A percentile compares a stretch with the other conserved stretches of the same genome.
Conservation (phyloP, 352 stramenopile genomes). For the Phytophthora cactorum region DNA sequence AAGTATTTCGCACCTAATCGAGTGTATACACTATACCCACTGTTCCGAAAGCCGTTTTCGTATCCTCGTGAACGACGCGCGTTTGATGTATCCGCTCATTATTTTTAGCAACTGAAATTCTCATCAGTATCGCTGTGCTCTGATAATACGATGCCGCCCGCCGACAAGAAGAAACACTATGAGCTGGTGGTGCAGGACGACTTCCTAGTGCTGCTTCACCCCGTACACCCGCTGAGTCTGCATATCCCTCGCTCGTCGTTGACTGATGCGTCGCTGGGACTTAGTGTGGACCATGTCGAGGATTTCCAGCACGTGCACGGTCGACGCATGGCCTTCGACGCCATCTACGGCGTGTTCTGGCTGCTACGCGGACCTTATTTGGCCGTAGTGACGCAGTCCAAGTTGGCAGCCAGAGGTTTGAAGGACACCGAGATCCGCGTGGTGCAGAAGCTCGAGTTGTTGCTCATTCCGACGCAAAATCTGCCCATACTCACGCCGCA, state of each 20-base stretch:
- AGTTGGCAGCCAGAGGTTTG: conserved; percentile 56
- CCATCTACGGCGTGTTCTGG: conserved; percentile 81
- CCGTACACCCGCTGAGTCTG: conserved; percentile 52
- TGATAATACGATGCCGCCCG: conserved; percentile 13
- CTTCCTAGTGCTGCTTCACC: conserved; percentile 64
- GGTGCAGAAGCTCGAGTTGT: conserved; percentile 66
- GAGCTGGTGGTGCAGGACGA: conserved; percentile 83
- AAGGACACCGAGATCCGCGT: conserved; percentile 60
- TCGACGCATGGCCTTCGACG: conserved; percentile 77
- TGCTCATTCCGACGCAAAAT: conserved; percentile 72
- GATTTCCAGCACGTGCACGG: conserved; percentile 73
- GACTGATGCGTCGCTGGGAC: conserved; percentile 42
- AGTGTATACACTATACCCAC: background rate
- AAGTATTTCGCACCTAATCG: conserved; percentile 22
- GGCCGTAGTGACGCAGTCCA: conserved; percentile 75
- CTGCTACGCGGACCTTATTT: conserved; percentile 74
- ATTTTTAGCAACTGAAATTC: background rate
- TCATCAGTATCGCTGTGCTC: conserved; percentile 5
- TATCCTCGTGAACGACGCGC: conserved; percentile 9
- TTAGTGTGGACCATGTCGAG: conserved; percentile 67
- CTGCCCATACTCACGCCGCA: conserved; percentile 50
- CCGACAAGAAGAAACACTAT: conserved; percentile 45
- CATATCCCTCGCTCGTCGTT: conserved; percentile 47
- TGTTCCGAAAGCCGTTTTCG: conserved; percentile 6
- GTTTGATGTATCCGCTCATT: background rate